Base-by-base conservation (phyloP, 1,139 yeast species). In the Lizanozyma gosingica region DNA sequence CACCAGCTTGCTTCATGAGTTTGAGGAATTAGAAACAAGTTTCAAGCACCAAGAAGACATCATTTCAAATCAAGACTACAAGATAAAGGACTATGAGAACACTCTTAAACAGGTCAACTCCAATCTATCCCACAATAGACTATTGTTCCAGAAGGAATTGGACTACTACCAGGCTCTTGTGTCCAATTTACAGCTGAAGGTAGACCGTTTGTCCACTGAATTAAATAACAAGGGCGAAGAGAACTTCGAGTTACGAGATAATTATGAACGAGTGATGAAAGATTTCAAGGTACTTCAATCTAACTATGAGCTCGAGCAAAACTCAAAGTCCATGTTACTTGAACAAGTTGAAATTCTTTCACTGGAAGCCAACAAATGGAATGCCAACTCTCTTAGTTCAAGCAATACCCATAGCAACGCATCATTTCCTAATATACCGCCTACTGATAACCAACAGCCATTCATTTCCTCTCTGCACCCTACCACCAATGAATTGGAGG, bases 311-410 rank as follows among this genome's bases (percentile, higher is more conserved):
- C 57, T 76, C 32, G 76, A 73, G 51, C 65, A 67, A 45, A 76
- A 71, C 46, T 71, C 75, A 41, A 76, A 75, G 47, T 56, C 73
- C 45, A 63, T 72, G 35, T 66, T 76, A 40, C 73, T 76, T 43
- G 80, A 75, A 48, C 80, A 76, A 56, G 62, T 76, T 36, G 82
- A 76, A 50, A 60, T 59, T 49, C 59, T 75, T 46, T 63, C 73
- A 35, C 63, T 62, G 42, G 68, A 71, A 66, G 64, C 44, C 61
- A 60, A 34, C 58, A 61, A 35, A 52, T 60, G 4, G 54, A n/a
- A n/a, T n/a, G n/a, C n/a, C n/a, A n/a, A n/a, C n/a, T n/a, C n/a
- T n/a, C n/a, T n/a, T n/a, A n/a, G n/a, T n/a, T n/a, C n/a, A n/a
- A n/a, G n/a, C n/a, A 52, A 35, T 42, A 40, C n/a, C 52, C 48